These are phyloP conservation scores for Cryoendolithus antarcticus DNA, from an alignment of 2,329 filamentous ascomycete species.

Conservation along the genomic window DNA sequence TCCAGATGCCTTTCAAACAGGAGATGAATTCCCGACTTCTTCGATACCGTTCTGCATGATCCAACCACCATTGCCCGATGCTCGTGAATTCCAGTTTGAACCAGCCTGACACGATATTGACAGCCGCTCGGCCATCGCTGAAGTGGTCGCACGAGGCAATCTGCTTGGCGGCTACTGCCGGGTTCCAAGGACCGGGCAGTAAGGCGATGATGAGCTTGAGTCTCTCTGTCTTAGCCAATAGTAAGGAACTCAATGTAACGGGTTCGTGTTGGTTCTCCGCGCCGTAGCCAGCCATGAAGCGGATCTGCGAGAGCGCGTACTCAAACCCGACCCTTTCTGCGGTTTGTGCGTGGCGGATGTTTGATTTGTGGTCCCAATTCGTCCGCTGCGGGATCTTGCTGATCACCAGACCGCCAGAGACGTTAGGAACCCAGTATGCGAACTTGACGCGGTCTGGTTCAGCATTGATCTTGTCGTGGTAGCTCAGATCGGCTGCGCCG, in stretches of 20 bases:
- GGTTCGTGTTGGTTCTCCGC: constrained; percentile 39
- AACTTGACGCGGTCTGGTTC: constrained; percentile 34
- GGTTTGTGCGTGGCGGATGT: constrained; percentile 37
- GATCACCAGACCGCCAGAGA: constrained; percentile 41
- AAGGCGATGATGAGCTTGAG: constrained; percentile 41
- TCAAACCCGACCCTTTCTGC: constrained; percentile 40
- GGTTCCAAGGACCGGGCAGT: constrained; percentile 39
- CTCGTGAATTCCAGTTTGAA: constrained; percentile 41
- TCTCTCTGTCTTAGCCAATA: constrained; percentile 35
- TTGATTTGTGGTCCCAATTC: constrained; percentile 37
- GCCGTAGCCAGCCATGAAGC: constrained; percentile 38
- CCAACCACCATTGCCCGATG: constrained; percentile 44
- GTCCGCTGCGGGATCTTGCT: constrained; percentile 40
- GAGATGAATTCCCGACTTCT: constrained; percentile 41
- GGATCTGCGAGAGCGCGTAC: constrained; percentile 40
- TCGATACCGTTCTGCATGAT: constrained; percentile 41
- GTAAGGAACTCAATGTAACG: constrained; percentile 40
- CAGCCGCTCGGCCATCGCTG: constrained; percentile 38
- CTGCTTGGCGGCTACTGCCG: constrained; percentile 41
- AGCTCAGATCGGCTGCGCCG: constrained; percentile 10
- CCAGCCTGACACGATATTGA: constrained; percentile 43
- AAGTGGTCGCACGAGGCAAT: constrained; percentile 43
- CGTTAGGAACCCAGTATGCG: constrained; percentile 44
- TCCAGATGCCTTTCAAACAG: constrained; percentile 41
- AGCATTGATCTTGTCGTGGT: constrained; percentile 29